Evolutionary conservation across 306 rosid species (phyloP), one percentile per base, ranked within the genome.

Genomic region (Hylodesmum podocarpum): DNA sequence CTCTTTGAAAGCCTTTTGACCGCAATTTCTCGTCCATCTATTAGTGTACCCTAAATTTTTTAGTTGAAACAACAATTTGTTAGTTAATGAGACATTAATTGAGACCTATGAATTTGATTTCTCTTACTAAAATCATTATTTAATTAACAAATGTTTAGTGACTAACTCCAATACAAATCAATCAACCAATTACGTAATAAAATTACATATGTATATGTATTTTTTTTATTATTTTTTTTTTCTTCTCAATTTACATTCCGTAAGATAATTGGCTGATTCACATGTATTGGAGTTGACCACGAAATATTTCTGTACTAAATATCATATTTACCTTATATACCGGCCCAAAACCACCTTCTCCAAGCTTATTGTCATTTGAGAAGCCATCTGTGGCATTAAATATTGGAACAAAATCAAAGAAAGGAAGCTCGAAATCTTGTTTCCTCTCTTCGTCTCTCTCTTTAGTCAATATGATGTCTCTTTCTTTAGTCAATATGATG

Each of bases 321-420:
- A n/a, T 24, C 8, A 15, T 37, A 3, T 58, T 12, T 74, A 74
- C 78, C 78, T 74, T 74, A 29, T 74, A 74, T 29, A 74, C 78
- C 0, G 65, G 33, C 2, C 84, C 84, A 50, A 81, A 81, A 49
- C 84, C 84, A 68, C 84, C 84, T 81, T 81, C 61, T 68, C 84
- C 84, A 49, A 75, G 77, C 16, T 81, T 81, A 16, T 81, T 68
- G 44, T 53, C 33, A 0, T 50, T 7, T 11, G 84, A 68, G 73
- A 81, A 81, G 61, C 68, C 34, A 37, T 75, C 31, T 11, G 78
- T 74, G 9, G 61, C 78, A 29, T 28, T 16, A 0, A 7, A 21
- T 31, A 74, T 74, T 12, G 70, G 18, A 27, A 47, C 3, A 33
- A 74, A 13, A 29, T 74, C 28, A 25, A 74, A 74, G 25, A 74